Percentiles rank a stretch among this genome's conserved stretches.
These are phyloP conservation scores for Camelina hispida DNA, from an alignment of 345 rosid genomes.

Conservation along the genomic window DNA sequence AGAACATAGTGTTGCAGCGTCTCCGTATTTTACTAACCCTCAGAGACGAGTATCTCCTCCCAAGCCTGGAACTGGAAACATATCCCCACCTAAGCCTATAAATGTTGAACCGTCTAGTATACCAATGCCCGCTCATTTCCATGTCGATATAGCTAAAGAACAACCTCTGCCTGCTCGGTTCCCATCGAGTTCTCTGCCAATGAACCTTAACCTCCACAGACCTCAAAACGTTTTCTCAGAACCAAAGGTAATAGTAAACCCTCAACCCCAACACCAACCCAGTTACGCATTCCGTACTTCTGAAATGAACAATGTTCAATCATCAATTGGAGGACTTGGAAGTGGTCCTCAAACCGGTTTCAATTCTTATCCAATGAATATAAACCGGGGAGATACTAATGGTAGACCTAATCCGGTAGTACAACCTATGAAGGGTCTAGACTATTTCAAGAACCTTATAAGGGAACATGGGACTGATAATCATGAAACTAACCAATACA, in stretches of 20 bases:
- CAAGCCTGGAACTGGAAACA: slow-evolving; percentile 25
- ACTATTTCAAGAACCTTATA: slow-evolving; percentile 66
- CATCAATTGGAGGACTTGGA: slow-evolving; percentile 31
- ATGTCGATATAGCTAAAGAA: slow-evolving; percentile 8
- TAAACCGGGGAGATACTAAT: slow-evolving; percentile 16
- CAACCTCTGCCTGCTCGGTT: slow-evolving; percentile 19
- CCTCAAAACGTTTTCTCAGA: slow-evolving; percentile 24
- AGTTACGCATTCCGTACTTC: slow-evolving; percentile 6
- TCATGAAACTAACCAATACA: slow-evolving; percentile 35
- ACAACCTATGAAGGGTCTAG: slow-evolving; percentile 48
- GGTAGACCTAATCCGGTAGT: slow-evolving; percentile 26
- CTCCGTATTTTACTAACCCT: slow-evolving; percentile 26
- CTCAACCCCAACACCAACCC: slow-evolving; percentile 20
- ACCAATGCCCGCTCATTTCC: slow-evolving; percentile 29
- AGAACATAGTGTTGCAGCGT: slow-evolving; percentile 17
- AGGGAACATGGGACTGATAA: slow-evolving; percentile 64
- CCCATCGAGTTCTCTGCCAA: slow-evolving; percentile 29
- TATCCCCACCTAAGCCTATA: slow-evolving; percentile 15
- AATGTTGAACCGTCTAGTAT: slow-evolving; percentile 16
- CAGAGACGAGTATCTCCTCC: slow-evolving; percentile 38
- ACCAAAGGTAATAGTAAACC: slow-evolving; percentile 23
- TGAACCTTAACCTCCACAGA: slow-evolving; percentile 30
- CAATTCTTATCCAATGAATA: slow-evolving; percentile 29
- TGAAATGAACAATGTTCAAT: slow-evolving; percentile 33
- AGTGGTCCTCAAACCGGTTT: slow-evolving; percentile 32